A percentile compares a stretch with the other conserved stretches of the same genome.
Conservation (phyloP, 257 asterid species). For the Sherardia arvensis region DNA sequence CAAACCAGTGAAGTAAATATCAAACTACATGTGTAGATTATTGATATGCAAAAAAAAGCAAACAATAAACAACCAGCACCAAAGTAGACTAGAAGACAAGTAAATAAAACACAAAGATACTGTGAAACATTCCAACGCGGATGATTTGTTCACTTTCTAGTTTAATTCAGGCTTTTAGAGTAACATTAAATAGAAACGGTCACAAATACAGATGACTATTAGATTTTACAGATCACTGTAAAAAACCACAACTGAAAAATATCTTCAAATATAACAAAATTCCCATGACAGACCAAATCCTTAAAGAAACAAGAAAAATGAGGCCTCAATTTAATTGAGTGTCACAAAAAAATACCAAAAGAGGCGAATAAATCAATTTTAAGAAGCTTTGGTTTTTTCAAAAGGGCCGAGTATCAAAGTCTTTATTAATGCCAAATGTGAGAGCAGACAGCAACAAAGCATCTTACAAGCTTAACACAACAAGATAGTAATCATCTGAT, state of each 20-base stretch:
- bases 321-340: not conserved
- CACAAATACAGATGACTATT: not conserved
- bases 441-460: not conserved
- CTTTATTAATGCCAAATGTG: not conserved
- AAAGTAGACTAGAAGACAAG: not conserved
- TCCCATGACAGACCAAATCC: not conserved
- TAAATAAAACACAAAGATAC: not conserved
- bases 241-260: not conserved
- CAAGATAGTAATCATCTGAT: not conserved
- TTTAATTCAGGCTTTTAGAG: not conserved
- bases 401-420: not conserved
- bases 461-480: not conserved
- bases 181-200: not conserved
- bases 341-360: not conserved
- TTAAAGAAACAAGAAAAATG: not conserved
- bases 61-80: not conserved
- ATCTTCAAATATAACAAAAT: not conserved
- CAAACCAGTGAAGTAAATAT: not conserved
- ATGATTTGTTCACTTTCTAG: not conserved
- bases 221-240: not conserved
- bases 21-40: not conserved
- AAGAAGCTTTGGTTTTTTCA: too few relatives aligned
- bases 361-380: not conserved
- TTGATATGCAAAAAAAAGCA: not conserved
- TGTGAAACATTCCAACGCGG: not conserved